phyloP scores from a whole-genome alignment of 306 rosid genomes.

The Dryas drummondii region DNA sequence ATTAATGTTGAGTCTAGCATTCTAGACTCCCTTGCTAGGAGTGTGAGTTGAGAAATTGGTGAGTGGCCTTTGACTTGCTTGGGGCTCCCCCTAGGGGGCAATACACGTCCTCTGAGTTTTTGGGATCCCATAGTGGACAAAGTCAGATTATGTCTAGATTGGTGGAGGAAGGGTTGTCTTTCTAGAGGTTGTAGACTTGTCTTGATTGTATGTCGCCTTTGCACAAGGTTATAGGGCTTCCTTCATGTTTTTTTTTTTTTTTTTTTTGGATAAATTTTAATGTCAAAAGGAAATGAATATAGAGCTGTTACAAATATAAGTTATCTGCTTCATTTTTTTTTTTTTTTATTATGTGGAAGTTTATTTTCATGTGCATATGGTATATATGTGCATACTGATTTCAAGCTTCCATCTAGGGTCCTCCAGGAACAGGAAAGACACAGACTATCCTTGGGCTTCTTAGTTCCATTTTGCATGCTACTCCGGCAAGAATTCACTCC shows the following conservation, averaged over 20 bases:
- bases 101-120: too few relatives aligned
- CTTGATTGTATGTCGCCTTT: background rate
- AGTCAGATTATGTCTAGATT: too few relatives aligned
- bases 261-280: background rate
- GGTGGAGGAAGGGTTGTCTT: too few relatives aligned
- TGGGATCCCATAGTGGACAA: too few relatives aligned
- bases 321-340: background rate
- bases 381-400: slow-evolving; percentile 28
- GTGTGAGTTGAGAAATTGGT: too few relatives aligned
- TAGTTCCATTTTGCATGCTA: slow-evolving; percentile 89
- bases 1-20: too few relatives aligned
- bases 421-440: slow-evolving; percentile 99
- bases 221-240: background rate
- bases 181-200: too few relatives aligned
- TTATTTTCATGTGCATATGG: background rate
- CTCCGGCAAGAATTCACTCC: slow-evolving; percentile 75
- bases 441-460: slow-evolving; percentile 93
- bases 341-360: background rate
- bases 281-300: background rate
- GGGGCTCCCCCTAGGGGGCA: too few relatives aligned
- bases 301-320: background rate
- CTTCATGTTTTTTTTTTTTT: background rate
- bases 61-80: too few relatives aligned
- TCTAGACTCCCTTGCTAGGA: too few relatives aligned
- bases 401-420: slow-evolving; percentile 64